A percentile compares a stretch with the other conserved stretches of the same genome.
Evolutionary conservation across 306 rosid species (phyloP).

Genomic region (Hylodesmum podocarpum): DNA sequence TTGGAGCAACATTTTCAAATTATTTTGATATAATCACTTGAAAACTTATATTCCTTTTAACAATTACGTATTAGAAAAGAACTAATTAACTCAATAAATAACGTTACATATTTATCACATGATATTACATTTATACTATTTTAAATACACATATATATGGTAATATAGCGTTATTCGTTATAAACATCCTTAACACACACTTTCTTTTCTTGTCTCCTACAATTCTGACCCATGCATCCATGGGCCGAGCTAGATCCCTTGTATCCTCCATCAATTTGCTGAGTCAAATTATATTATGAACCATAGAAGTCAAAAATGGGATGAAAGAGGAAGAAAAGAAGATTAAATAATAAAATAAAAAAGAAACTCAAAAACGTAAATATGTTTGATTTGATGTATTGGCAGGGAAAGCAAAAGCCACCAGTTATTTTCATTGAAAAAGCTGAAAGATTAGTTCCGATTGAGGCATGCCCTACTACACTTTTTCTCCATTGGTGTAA

Average conservation of each 20-base stretch:
- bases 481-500: conserved; percentile 32
- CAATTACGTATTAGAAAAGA: too few species aligned
- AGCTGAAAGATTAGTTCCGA: neutral
- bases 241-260: neutral
- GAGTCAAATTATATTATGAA: neutral
- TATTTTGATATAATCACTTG: too few species aligned
- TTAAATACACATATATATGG: too few species aligned
- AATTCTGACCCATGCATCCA: neutral
- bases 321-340: neutral
- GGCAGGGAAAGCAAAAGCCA: conserved; percentile 12
- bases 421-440: neutral
- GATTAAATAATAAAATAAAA: neutral
- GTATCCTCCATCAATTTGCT: neutral
- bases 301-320: conserved; percentile 39
- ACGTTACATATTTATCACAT: too few species aligned
- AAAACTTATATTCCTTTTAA: too few species aligned
- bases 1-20: too few species aligned
- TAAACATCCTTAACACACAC: neutral
- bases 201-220: conserved; percentile 16
- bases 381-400: conserved; percentile 4
- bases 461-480: conserved; percentile 23
- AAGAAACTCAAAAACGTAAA: neutral
- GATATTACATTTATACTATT: too few species aligned
- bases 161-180: too few species aligned
- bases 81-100: too few species aligned